These are phyloP conservation scores for Annulohypoxylon stygium DNA, from an alignment of 495 filamentous ascomycete species.

Conservation along the genomic window DNA sequence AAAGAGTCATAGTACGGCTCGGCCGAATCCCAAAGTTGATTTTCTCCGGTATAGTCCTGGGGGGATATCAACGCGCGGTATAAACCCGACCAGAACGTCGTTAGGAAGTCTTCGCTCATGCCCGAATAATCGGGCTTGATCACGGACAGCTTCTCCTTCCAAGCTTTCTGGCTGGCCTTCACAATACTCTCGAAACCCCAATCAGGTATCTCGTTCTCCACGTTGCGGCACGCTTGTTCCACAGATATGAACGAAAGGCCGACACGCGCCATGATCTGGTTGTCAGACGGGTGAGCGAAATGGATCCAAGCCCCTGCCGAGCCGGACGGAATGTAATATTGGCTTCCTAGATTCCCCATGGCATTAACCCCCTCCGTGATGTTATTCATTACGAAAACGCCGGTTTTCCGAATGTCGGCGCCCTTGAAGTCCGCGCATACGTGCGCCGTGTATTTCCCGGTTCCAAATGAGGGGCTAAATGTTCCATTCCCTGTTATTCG, in stretches of 20 bases:
- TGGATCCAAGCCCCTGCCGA: slow-evolving; percentile 74
- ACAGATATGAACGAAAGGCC: slow-evolving; percentile 76
- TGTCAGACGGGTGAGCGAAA: slow-evolving; percentile 61
- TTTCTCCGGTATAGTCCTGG: slow-evolving; percentile 82
- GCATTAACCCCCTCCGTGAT: slow-evolving; percentile 60
- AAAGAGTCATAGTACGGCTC: slow-evolving; percentile 84
- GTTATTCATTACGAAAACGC: slow-evolving; percentile 63
- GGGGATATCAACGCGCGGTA: slow-evolving; percentile 76
- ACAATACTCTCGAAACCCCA: slow-evolving; percentile 71
- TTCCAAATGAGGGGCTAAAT: slow-evolving; percentile 77
- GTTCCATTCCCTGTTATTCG: slow-evolving; percentile 73
- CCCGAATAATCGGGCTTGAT: slow-evolving; percentile 68
- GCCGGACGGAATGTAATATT: slow-evolving; percentile 62
- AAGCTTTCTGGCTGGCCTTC: slow-evolving; percentile 64
- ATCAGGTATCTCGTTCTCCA: slow-evolving; percentile 71
- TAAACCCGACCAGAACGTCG: slow-evolving; percentile 75
- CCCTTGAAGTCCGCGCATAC: slow-evolving; percentile 80
- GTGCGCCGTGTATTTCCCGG: slow-evolving; percentile 69
- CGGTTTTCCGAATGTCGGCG: slow-evolving; percentile 69
- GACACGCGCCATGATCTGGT: slow-evolving; percentile 69
- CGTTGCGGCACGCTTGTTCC: slow-evolving; percentile 72
- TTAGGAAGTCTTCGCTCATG: slow-evolving; percentile 67
- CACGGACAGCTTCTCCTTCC: slow-evolving; percentile 71
- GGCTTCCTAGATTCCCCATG: slow-evolving; percentile 57
- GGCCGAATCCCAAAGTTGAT: slow-evolving; percentile 74